Conservation (phyloP, 805 yeast genomes). For the Wickerhamomyces bovis region DNA sequence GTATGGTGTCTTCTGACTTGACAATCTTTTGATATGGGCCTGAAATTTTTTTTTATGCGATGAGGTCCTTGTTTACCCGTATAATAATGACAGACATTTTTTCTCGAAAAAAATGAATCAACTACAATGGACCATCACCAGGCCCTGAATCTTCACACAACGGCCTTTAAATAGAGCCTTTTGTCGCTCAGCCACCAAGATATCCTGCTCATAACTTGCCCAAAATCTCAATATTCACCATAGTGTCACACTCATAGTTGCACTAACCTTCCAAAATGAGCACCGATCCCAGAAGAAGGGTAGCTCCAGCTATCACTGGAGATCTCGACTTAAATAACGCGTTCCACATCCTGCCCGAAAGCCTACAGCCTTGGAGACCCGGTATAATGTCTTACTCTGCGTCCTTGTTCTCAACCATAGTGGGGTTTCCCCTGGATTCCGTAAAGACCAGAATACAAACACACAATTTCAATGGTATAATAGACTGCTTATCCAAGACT, state of each 20-base stretch:
- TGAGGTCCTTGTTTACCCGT: background rate
- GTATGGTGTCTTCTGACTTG: background rate
- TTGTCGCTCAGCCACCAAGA: background rate
- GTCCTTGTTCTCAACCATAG: slow-evolving; percentile 54
- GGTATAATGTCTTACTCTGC: slow-evolving; percentile 59
- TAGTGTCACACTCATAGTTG: background rate
- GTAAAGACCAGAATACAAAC: slow-evolving; percentile 84
- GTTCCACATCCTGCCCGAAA: slow-evolving; percentile 40
- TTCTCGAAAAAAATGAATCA: background rate
- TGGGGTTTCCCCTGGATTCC: slow-evolving; percentile 86
- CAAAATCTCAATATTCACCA: background rate
- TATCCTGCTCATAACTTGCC: background rate
- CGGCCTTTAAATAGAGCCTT: background rate
- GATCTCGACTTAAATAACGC: slow-evolving; percentile 41
- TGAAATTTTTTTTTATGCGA: background rate
- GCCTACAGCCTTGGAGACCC: slow-evolving; percentile 46
- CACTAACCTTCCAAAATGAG: background rate
- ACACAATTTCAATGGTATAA: slow-evolving; percentile 50
- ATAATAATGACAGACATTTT: background rate
- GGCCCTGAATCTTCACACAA: background rate
- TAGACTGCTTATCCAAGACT: slow-evolving; percentile 53
- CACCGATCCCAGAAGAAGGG: slow-evolving; percentile 15
- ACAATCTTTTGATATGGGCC: background rate
- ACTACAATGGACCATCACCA: background rate
- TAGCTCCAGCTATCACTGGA: slow-evolving; percentile 54